Conservation (phyloP, 805 yeast species). For the Ogataea pignaliae region DNA sequence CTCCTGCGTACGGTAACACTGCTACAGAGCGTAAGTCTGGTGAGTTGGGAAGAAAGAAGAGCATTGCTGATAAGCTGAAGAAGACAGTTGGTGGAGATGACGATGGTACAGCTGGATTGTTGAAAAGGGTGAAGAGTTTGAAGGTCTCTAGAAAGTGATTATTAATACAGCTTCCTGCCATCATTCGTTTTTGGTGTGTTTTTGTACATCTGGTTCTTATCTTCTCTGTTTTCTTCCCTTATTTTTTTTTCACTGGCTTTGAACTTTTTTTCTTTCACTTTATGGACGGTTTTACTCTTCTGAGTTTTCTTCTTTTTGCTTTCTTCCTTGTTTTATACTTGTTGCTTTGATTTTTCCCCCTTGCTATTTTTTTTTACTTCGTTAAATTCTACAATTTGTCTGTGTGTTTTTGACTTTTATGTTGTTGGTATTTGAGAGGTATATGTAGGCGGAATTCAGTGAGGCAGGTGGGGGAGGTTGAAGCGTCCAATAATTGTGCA, state of each 20-base stretch:
- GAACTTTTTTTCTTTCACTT: not conserved
- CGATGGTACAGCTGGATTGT: constrained; percentile 44
- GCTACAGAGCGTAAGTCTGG: constrained; percentile 39
- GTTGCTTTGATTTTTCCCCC: not conserved
- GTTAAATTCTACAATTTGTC: too few relatives aligned
- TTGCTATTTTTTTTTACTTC: too few relatives aligned
- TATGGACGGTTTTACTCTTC: not conserved
- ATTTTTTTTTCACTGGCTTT: not conserved
- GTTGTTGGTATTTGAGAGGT: too few relatives aligned
- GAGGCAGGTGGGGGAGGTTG: too few relatives aligned
- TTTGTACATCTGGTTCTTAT: too few relatives aligned
- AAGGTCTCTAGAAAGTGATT: constrained; percentile 55
- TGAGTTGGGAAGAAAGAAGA: constrained; percentile 74
- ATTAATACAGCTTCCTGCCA: not conserved
- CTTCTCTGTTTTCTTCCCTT: not conserved
- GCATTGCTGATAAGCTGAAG: constrained; percentile 65
- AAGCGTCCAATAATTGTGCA: too few relatives aligned
- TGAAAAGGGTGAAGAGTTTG: constrained; percentile 85
- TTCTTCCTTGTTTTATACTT: not conserved
- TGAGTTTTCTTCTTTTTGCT: not conserved
- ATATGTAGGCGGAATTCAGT: too few relatives aligned
- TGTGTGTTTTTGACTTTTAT: too few relatives aligned
- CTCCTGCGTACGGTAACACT: constrained; percentile 61
- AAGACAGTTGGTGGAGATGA: constrained; percentile 9
- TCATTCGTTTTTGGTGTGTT: not conserved